Percentiles rank a stretch among this genome's conserved stretches.
These are phyloP conservation scores for Crucibulum cyathiforme DNA, from an alignment of 1,284 basidiomycete species.

Conservation along the genomic window DNA sequence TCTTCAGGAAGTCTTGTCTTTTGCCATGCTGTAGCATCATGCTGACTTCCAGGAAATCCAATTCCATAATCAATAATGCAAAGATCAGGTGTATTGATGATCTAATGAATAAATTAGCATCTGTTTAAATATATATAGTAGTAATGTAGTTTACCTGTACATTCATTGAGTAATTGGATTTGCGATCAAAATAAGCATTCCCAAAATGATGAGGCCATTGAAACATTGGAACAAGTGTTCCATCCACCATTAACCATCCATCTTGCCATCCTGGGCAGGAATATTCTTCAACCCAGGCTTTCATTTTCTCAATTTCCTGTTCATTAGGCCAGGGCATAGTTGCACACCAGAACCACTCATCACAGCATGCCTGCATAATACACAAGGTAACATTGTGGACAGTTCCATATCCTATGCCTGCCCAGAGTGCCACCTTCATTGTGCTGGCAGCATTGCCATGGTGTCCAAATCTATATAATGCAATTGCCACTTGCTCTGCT, in stretches of 20 bases:
- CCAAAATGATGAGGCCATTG: slow-evolving; percentile 24
- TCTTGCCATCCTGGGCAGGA: slow-evolving; percentile 37
- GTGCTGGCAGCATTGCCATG: slow-evolving; percentile 36
- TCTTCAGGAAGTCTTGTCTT: slow-evolving; percentile 17
- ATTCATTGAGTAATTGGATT: slow-evolving; percentile 11
- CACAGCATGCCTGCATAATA: slow-evolving; percentile 19
- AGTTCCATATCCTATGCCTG: slow-evolving; percentile 29
- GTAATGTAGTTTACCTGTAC: slow-evolving; percentile 11
- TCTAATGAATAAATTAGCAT: not conserved
- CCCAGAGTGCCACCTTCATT: slow-evolving; percentile 27
- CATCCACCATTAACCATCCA: slow-evolving; percentile 44
- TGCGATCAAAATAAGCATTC: no score
- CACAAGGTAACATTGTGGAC: slow-evolving; percentile 20
- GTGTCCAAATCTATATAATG: slow-evolving; percentile 37
- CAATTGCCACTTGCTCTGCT: slow-evolving; percentile 33
- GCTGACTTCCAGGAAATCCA: slow-evolving; percentile 34
- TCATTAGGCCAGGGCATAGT: slow-evolving; percentile 10
- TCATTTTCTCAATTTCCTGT: slow-evolving; percentile 20
- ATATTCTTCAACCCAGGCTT: slow-evolving; percentile 32
- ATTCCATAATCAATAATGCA: slow-evolving; percentile 35
- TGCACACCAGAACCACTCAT: slow-evolving; percentile 4
- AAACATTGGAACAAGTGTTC: slow-evolving; percentile 39
- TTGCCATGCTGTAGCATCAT: slow-evolving; percentile 33
- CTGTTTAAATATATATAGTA: not conserved
- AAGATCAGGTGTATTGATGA: slow-evolving; percentile 25